phyloP scores from a whole-genome alignment of 257 asterid genomes.

The Verbena officinalis region DNA sequence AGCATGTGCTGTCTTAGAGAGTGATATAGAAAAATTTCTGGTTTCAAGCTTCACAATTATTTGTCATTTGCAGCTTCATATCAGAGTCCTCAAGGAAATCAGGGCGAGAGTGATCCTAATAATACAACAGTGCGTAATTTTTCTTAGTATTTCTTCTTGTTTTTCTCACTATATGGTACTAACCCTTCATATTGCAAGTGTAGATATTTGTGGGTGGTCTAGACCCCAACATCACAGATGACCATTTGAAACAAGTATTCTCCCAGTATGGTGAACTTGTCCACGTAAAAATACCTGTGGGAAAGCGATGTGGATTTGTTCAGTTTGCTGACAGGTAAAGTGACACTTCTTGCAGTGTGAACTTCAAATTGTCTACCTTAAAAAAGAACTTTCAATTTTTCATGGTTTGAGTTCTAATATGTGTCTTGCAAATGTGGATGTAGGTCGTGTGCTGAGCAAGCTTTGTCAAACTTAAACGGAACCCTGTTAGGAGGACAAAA shows the following conservation, averaged over 20 bases:
- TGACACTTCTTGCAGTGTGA: not conserved
- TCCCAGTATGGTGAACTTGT: constrained; percentile 75
- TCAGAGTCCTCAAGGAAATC: constrained; percentile 66
- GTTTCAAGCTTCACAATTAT: constrained; percentile 31
- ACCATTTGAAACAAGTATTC: constrained; percentile 77
- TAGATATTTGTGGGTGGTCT: constrained; percentile 91
- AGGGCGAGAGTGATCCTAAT: constrained; percentile 88
- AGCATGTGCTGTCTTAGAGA: not conserved
- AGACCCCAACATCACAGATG: constrained; percentile 80
- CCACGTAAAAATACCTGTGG: constrained; percentile 85
- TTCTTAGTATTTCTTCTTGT: constrained; percentile 11
- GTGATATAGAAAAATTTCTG: not conserved
- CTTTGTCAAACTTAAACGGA: constrained; percentile 68
- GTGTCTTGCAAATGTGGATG: constrained; percentile 9
- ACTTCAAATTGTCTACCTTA: too few species aligned
- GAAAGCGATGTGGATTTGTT: constrained; percentile 95
- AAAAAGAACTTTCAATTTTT: too few species aligned
- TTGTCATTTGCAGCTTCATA: constrained; percentile 66
- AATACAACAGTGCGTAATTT: constrained; percentile 82
- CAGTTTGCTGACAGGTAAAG: constrained; percentile 78
- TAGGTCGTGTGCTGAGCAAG: constrained; percentile 81
- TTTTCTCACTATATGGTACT: constrained; percentile 4
- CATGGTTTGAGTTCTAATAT: not conserved
- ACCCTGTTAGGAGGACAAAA: constrained; percentile 71
- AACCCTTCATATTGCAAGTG: constrained; percentile 28